These are phyloP conservation scores for Rhizophlyctis rosea DNA, from an alignment of 192 early-diverging fungal species.

Conservation along the genomic window DNA sequence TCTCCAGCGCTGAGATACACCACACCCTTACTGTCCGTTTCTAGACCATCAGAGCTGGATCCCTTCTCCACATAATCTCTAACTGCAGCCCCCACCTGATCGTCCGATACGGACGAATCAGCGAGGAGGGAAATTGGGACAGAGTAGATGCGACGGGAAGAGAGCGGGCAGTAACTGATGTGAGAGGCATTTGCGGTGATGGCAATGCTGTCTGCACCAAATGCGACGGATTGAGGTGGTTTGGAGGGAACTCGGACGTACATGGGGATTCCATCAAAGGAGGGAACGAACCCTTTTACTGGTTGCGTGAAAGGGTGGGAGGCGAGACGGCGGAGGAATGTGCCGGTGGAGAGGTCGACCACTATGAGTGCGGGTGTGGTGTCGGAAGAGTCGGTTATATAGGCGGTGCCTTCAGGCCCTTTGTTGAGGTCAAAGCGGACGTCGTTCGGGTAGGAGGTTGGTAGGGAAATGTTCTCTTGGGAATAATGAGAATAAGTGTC, in stretches of 20 bases:
- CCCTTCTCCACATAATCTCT: slow-evolving; percentile 8
- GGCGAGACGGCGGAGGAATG: slow-evolving; percentile 5
- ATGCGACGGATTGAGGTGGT: not conserved
- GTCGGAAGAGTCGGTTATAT: slow-evolving; percentile 17
- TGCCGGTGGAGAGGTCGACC: not conserved
- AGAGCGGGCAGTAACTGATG: slow-evolving; percentile 7
- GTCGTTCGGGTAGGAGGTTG: not conserved
- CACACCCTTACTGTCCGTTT: slow-evolving; percentile 2
- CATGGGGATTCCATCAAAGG: slow-evolving; percentile 3
- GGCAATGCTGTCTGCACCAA: not conserved
- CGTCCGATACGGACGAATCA: not conserved
- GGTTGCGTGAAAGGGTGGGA: not conserved
- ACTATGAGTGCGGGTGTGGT: not conserved
- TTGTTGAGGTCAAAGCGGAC: slow-evolving; percentile 12
- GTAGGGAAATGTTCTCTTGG: not conserved
- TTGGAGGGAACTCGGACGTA: not conserved
- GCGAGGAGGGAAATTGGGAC: not conserved
- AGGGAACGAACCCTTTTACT: not conserved
- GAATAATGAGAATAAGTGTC: not conserved
- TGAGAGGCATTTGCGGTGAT: not conserved
- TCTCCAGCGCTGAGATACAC: slow-evolving; percentile 1
- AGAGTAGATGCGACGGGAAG: slow-evolving; percentile 4
- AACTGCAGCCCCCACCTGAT: not conserved
- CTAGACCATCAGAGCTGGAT: slow-evolving; percentile 3
- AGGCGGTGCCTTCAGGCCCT: slow-evolving; percentile 3